Evolutionary conservation across 495 filamentous ascomycete species (phyloP), one percentile per base, ranked within the genome.

Genomic region (Bryoglossum gracile): DNA sequence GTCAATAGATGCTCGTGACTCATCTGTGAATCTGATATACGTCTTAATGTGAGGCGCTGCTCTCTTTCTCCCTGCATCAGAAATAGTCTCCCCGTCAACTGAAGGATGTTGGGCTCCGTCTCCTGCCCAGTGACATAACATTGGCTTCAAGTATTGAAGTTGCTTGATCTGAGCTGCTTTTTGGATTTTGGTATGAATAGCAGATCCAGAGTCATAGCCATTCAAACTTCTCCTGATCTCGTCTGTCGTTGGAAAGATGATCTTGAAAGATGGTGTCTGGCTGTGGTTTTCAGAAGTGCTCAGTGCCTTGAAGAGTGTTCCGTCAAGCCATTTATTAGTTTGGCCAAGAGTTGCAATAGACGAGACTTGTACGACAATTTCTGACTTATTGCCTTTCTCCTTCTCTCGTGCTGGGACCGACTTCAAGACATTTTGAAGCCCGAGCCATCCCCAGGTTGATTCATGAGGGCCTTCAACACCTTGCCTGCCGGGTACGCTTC

Each of bases 21-120:
- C 38, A 44, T 78, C 66, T 8, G 70, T 59, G 58, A 82, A 94
- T 3, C 87, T 79, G 38, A 91, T 80, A 50, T 92, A 95, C 0
- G 89, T 94, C 62, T 95, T 95, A 54, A 94, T 86, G 59, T 95
- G 89, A 0, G 89, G 89, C 3, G 89, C 89, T 3, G 89, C 89
- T n/a, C 78, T 73, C n/a, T 78, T 71, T 36, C 89, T 73, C 9
- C 83, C 78, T 16, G 59, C 53, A 41, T 62, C 59, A 4, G 16
- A 37, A 3, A 38, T 43, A 3, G 21, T 9, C 1, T 13, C 35
- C 19, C 39, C 36, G 4, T 35, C 21, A 13, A 2, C 54, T 50
- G 48, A 40, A 26, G 62, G 63, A 19, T 74, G 65, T 1, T 70
- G 67, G 6, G 77, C 75, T 17, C 65, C 68, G 36, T 76, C 68